phyloP scores from a whole-genome alignment of 495 filamentous ascomycete genomes.

The Penicillium diatomitis region DNA sequence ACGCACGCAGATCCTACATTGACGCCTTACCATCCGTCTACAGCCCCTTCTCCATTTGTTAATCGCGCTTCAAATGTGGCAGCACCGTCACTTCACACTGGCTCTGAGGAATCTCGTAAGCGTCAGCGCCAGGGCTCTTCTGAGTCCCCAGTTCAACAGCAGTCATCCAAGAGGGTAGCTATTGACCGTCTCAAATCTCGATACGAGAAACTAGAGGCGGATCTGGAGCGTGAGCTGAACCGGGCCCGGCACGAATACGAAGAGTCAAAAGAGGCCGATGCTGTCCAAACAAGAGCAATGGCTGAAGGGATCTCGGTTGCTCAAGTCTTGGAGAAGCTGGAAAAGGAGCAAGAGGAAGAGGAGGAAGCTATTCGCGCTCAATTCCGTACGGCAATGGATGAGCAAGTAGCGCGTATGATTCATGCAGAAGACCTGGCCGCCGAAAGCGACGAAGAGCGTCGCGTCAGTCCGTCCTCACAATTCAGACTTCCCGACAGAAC shows the following conservation, averaged over 20 bases:
- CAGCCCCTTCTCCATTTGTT: conserved; percentile 12
- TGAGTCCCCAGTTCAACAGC: conserved; percentile 1
- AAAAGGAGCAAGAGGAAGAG: conserved; percentile 25
- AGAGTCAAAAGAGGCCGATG: not conserved
- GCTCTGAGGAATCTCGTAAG: conserved; percentile 10
- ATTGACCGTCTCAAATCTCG: conserved; percentile 1
- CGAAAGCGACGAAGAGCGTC: not conserved
- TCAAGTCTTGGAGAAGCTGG: conserved; percentile 20
- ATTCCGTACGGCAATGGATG: conserved; percentile 28
- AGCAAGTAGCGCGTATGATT: conserved; percentile 37
- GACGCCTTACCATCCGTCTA: conserved; percentile 9
- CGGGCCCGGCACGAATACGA: not conserved
- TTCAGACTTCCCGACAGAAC: conserved; percentile 9
- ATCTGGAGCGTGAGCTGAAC: conserved; percentile 1
- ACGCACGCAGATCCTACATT: not conserved
- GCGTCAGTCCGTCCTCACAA: not conserved
- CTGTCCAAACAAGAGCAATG: not conserved
- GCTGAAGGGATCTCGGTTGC: conserved; percentile 15
- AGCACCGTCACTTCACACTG: not conserved
- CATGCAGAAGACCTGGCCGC: conserved; percentile 11
- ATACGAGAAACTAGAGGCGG: conserved; percentile 4
- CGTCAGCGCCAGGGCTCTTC: conserved; percentile 11
- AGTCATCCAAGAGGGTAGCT: conserved; percentile 8
- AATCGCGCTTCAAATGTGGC: not conserved
- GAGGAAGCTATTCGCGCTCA: conserved; percentile 3